phyloP scores from a whole-genome alignment of 75 land plant species.

The Sequoia sempervirens region DNA sequence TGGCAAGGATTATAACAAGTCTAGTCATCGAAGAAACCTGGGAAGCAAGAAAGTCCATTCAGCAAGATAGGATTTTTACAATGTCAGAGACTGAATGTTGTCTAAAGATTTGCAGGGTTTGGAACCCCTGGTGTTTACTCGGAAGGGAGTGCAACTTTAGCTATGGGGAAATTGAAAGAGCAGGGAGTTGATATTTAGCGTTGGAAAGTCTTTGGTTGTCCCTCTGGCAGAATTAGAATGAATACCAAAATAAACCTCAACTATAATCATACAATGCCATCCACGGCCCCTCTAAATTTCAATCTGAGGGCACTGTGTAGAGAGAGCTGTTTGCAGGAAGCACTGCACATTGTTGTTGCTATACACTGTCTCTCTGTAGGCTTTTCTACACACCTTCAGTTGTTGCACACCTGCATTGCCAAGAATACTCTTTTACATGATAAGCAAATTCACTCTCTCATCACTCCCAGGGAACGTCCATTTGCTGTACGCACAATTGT shows the following conservation, averaged over 20 bases:
- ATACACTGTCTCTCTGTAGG: not conserved
- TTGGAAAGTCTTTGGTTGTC: too few relatives aligned
- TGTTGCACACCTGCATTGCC: not conserved
- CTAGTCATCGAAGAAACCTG: too few relatives aligned
- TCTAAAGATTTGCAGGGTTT: too few relatives aligned
- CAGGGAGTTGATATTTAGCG: too few relatives aligned
- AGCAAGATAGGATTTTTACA: too few relatives aligned
- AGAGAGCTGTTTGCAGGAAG: not conserved
- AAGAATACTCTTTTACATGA: not conserved
- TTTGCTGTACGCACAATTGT: constrained; percentile 11
- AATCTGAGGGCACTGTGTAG: not conserved
- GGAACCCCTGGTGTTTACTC: too few relatives aligned
- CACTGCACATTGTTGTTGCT: not conserved
- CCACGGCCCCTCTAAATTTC: not conserved
- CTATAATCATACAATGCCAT: not conserved
- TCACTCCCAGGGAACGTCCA: not conserved
- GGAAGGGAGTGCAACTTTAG: too few relatives aligned
- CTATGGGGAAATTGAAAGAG: too few relatives aligned
- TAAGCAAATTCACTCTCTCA: not conserved
- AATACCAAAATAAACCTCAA: not conserved
- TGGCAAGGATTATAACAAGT: too few relatives aligned
- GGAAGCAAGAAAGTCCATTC: too few relatives aligned
- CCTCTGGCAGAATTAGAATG: not conserved
- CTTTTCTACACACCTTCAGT: not conserved
- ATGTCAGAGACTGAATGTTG: too few relatives aligned